A percentile compares a stretch with the other conserved stretches of the same genome.
Evolutionary conservation across 2,329 filamentous ascomycete species (phyloP).

Genomic region (Colletotrichum sp.): DNA sequence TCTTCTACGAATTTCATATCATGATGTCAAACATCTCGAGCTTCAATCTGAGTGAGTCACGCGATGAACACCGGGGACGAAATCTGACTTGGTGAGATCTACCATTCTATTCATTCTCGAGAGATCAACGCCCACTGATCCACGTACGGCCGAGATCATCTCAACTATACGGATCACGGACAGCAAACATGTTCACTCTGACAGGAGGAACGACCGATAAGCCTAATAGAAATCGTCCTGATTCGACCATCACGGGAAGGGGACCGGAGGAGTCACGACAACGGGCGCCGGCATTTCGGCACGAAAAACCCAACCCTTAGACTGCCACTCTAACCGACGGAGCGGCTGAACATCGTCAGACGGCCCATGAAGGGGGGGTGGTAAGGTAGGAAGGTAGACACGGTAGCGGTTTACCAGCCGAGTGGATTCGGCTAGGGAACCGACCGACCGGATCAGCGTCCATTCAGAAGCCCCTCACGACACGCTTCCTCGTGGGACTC

Average conservation of each 20-base stretch:
- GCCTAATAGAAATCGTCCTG: not conserved
- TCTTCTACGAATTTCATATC: not conserved
- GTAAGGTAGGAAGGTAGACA: not conserved
- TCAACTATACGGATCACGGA: not conserved
- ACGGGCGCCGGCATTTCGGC: not conserved
- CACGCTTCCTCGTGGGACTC: not conserved
- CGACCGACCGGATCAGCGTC: not conserved
- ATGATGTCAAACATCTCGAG: not conserved
- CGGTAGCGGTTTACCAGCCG: not conserved
- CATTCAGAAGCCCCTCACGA: not conserved
- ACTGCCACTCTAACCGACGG: not conserved
- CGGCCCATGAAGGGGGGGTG: not conserved
- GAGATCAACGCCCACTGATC: not conserved
- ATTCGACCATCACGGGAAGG: not conserved
- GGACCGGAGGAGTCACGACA: not conserved
- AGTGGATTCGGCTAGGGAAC: not conserved
- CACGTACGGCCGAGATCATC: not conserved
- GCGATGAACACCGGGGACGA: not conserved
- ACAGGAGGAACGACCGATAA: not conserved
- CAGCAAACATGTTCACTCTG: not conserved
- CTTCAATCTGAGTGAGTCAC: not conserved
- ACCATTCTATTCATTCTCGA: accelerated
- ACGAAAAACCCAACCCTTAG: not conserved
- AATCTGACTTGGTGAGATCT: not conserved
- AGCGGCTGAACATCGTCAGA: not conserved